These are phyloP conservation scores for Aureobasidium melanogenum DNA, from an alignment of 2,329 filamentous ascomycete genomes.

Conservation along the genomic window DNA sequence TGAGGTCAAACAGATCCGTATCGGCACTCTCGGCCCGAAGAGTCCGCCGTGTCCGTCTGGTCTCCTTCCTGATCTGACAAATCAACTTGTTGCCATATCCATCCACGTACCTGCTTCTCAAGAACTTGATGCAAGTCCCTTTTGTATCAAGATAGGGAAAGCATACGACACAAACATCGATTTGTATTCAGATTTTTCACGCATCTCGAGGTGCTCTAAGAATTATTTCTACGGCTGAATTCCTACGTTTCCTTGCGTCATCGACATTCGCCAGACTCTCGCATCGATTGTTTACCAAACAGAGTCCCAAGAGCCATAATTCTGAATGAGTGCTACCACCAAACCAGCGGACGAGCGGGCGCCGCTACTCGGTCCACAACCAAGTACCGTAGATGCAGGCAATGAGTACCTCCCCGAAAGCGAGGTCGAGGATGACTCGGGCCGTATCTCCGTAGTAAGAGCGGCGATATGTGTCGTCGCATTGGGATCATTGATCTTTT, in stretches of 20 bases:
- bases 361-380: conserved; percentile 17
- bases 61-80: conserved; percentile 3
- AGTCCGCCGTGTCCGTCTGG: neutral
- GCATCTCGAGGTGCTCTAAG: neutral
- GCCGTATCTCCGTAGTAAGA: conserved; percentile 7
- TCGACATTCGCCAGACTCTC: neutral
- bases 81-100: neutral
- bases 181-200: neutral
- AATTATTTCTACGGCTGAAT: neutral
- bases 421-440: conserved; percentile 7
- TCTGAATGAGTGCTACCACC: neutral
- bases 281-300: neutral
- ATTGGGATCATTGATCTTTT: conserved; percentile 26
- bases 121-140: neutral
- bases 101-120: neutral
- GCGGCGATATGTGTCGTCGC: conserved; percentile 15
- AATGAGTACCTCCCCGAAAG: conserved; percentile 10
- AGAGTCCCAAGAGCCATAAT: neutral
- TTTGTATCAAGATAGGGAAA: neutral
- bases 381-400: conserved; percentile 17
- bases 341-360: conserved; percentile 16
- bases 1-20: neutral
- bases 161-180: neutral
- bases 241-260: conserved; percentile 2
- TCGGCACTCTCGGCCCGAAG: neutral